phyloP scores from a whole-genome alignment of 2,329 filamentous ascomycete species.

The Fusarium tanahbumbuense region DNA sequence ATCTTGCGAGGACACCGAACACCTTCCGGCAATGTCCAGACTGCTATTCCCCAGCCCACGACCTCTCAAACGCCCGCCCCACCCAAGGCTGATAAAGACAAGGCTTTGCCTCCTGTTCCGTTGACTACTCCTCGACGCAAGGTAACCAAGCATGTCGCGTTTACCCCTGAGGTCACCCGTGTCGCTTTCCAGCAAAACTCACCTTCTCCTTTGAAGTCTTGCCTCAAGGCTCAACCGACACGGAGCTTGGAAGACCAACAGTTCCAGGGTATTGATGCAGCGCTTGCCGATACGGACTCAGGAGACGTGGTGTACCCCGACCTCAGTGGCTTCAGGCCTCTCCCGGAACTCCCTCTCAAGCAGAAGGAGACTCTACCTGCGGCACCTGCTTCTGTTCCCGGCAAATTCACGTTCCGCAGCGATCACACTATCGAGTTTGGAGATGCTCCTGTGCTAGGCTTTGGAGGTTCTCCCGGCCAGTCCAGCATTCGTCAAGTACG shows the following conservation, averaged over 20 bases:
- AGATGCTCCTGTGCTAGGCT: constrained; percentile 60
- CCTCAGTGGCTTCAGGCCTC: constrained; percentile 57
- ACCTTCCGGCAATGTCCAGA: constrained; percentile 55
- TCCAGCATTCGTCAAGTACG: constrained; percentile 71
- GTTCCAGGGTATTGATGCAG: constrained; percentile 49
- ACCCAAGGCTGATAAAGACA: constrained; percentile 63
- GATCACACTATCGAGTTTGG: constrained; percentile 73
- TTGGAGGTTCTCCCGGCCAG: constrained; percentile 69
- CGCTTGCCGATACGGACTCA: constrained; percentile 43
- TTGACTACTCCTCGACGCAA: constrained; percentile 76
- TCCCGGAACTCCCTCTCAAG: constrained; percentile 45
- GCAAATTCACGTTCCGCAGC: constrained; percentile 73
- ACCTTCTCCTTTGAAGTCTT: constrained; percentile 67
- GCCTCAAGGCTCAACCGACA: constrained; percentile 57
- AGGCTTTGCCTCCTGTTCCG: constrained; percentile 63
- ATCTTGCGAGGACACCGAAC: constrained; percentile 61
- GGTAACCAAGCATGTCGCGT: constrained; percentile 79
- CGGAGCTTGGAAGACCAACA: constrained; percentile 38
- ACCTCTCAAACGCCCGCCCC: constrained; percentile 61
- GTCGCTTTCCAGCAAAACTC: constrained; percentile 58
- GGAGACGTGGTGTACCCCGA: constrained; percentile 64
- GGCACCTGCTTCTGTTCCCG: constrained; percentile 58
- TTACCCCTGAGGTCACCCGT: constrained; percentile 76
- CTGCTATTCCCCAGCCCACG: constrained; percentile 61
- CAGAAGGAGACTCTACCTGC: constrained; percentile 33